These are phyloP conservation scores for Globisporangium apiculatum DNA, from an alignment of 352 stramenopile species.

Conservation along the genomic window DNA sequence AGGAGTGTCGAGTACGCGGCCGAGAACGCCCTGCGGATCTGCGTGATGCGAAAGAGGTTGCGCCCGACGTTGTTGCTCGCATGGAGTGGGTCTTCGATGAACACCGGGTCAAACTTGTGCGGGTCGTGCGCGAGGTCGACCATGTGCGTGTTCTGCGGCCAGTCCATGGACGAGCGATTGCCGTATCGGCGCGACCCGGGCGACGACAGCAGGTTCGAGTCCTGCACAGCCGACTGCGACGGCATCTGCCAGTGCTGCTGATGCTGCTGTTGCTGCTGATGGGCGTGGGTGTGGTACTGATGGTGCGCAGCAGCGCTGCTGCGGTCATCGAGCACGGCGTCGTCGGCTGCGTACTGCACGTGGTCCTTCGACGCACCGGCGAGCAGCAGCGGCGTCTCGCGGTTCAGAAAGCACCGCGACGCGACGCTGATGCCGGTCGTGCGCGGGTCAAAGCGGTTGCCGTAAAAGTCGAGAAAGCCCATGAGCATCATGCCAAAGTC, in stretches of 20 bases:
- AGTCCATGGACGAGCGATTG: slow-evolving; percentile 64
- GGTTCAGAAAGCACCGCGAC: slow-evolving; percentile 74
- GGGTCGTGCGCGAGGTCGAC: slow-evolving; percentile 70
- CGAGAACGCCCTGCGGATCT: slow-evolving; percentile 77
- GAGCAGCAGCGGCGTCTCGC: slow-evolving; percentile 35
- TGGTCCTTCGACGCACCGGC: slow-evolving; percentile 21
- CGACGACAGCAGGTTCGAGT: slow-evolving; percentile 44
- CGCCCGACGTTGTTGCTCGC: slow-evolving; percentile 94
- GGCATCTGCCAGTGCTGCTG: slow-evolving; percentile 61
- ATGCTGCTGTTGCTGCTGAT: slow-evolving; percentile 10
- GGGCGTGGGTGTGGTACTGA: not conserved
- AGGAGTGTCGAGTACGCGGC: slow-evolving; percentile 66
- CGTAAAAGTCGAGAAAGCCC: slow-evolving; percentile 97
- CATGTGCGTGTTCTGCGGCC: slow-evolving; percentile 30
- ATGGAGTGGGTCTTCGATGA: slow-evolving; percentile 93
- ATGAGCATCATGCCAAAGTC: slow-evolving; percentile 95
- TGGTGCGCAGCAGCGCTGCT: slow-evolving; percentile 12
- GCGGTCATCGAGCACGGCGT: slow-evolving; percentile 45
- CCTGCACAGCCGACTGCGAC: slow-evolving; percentile 35
- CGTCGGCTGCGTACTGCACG: slow-evolving; percentile 38
- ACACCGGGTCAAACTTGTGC: slow-evolving; percentile 91
- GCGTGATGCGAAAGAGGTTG: slow-evolving; percentile 94
- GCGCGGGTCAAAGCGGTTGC: slow-evolving; percentile 90
- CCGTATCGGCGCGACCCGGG: slow-evolving; percentile 56
- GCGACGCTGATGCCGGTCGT: slow-evolving; percentile 88